A percentile compares a stretch with the other conserved stretches of the same genome.
phyloP scores from a whole-genome alignment of 1,284 basidiomycete species.

The Dichomitus squalens region DNA sequence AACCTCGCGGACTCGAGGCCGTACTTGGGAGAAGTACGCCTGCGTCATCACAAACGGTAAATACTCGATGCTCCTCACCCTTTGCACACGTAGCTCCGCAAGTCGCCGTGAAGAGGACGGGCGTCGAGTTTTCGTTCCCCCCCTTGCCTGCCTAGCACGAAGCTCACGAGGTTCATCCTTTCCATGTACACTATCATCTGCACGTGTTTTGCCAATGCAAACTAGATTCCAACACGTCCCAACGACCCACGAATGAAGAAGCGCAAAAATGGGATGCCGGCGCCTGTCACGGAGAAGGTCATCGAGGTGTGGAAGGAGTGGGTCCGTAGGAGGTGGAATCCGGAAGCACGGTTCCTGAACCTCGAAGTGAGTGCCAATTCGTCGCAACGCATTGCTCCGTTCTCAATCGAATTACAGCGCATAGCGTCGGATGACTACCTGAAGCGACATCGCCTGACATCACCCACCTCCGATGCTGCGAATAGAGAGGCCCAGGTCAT shows the following conservation, averaged over 20 bases:
- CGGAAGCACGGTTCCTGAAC: conserved; percentile 72
- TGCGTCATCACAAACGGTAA: conserved; percentile 55
- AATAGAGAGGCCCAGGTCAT: conserved; percentile 76
- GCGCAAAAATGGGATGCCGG: neutral
- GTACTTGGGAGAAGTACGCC: conserved; percentile 52
- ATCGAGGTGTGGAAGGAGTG: conserved; percentile 73
- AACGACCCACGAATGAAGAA: neutral
- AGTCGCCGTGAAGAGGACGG: conserved; percentile 27
- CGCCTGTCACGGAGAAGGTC: conserved; percentile 35
- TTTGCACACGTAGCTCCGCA: conserved; percentile 32
- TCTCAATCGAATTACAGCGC: conserved; percentile 33
- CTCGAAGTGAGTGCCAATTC: conserved; percentile 61
- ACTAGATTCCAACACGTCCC: conserved; percentile 1
- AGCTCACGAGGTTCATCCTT: conserved; percentile 41
- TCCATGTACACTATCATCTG: conserved; percentile 32
- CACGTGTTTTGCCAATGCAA: conserved; percentile 5
- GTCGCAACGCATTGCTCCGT: neutral
- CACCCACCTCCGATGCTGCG: conserved; percentile 64
- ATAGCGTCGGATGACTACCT: conserved; percentile 77
- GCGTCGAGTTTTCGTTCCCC: conserved; percentile 33
- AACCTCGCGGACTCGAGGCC: conserved; percentile 57
- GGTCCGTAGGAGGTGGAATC: conserved; percentile 69
- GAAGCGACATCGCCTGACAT: conserved; percentile 61
- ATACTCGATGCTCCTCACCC: conserved; percentile 37
- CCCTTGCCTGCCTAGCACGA: conserved; percentile 37